Base-by-base conservation (phyloP, 805 yeast genomes). In the Saccharomycopsis amapae region DNA sequence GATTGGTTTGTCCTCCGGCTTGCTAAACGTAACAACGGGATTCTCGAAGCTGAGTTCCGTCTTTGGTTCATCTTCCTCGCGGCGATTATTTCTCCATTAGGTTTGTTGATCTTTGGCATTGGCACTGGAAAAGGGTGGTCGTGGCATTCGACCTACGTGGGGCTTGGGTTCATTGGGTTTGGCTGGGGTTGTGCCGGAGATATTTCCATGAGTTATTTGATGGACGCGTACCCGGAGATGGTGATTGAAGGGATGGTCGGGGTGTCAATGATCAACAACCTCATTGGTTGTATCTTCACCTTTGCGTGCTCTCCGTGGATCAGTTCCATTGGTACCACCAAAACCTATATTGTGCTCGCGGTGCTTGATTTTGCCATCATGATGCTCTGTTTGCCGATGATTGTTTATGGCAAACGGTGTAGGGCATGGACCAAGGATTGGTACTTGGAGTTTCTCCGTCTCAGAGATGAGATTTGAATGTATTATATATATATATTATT, bases 151-250 rank as follows among this genome's bases (percentile, higher is more conserved):
- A 72, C 75, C 28, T 79, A 79, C 55, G 68, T 76, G 23, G 84
- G 83, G 0, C 62, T 80, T 33, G 85, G 79, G 1, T 72, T 79
- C 54, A 71, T 79, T 50, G 85, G 85, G 0, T 76, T 79, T 50
- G 80, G 84, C 1, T 79, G 78, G 65, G 85, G 85, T 56, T 75
- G 81, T 43, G 73, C 81, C 12, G 85, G 85, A 57, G 87, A 81
- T 58, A 75, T 79, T 42, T 79, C 83, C 31, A 73, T 80, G 77
- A 69, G 78, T 1, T 79, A 79, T 48, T 64, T 78, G 50, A 78
- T 79, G 83, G 82, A 78, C 52, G 67, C 79, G 4, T 80, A 79
- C 51, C 85, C 85, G 1, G 85, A 78, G 38, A 73, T 79, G 73
- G 77, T 79, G 45, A 65, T 79, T 53, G 85, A 79, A 61, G 80